Percentiles rank a stretch among this genome's conserved stretches.
Conservation (phyloP, 1,284 basidiomycete genomes). For the Microbotryum scabiosae region DNA sequence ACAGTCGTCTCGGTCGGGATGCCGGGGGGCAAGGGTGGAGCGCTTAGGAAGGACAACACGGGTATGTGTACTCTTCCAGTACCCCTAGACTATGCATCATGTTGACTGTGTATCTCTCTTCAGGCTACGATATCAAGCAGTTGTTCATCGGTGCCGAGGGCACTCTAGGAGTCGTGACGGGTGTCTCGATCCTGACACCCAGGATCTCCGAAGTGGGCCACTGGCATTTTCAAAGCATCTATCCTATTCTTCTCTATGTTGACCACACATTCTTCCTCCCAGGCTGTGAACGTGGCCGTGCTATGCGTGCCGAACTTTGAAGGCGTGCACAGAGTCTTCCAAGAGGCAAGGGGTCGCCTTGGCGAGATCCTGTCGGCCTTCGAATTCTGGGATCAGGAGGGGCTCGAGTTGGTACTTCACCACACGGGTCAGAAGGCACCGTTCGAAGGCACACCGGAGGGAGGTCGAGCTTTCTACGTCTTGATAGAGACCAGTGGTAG, state of each 20-base stretch:
- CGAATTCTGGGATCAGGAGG: slow-evolving; percentile 86
- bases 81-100: not conserved
- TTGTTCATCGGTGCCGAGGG: slow-evolving; percentile 98
- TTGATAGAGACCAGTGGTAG: slow-evolving; percentile 90
- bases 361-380: slow-evolving; percentile 97
- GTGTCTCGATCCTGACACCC: slow-evolving; percentile 89
- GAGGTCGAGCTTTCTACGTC: slow-evolving; percentile 63
- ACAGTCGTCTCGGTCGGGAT: slow-evolving; percentile 72
- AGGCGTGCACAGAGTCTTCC: slow-evolving; percentile 49
- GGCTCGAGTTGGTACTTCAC: slow-evolving; percentile 66
- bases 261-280: slow-evolving; percentile 65
- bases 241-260: slow-evolving; percentile 10
- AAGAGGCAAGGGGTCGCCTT: slow-evolving; percentile 56
- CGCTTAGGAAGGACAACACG: slow-evolving; percentile 93
- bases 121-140: slow-evolving; percentile 97
- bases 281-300: slow-evolving; percentile 48
- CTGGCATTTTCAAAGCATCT: not conserved
- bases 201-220: slow-evolving; percentile 59
- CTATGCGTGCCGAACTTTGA: slow-evolving; percentile 50
- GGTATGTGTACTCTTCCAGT: slow-evolving; percentile 47
- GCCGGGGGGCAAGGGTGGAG: slow-evolving; percentile 36
- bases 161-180: slow-evolving; percentile 90
- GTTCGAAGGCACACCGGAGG: slow-evolving; percentile 41
- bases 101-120: not conserved
- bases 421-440: slow-evolving; percentile 48